Evolutionary conservation across 306 rosid species (phyloP), one percentile per base, ranked within the genome.

Genomic region (Sindora glabra): DNA sequence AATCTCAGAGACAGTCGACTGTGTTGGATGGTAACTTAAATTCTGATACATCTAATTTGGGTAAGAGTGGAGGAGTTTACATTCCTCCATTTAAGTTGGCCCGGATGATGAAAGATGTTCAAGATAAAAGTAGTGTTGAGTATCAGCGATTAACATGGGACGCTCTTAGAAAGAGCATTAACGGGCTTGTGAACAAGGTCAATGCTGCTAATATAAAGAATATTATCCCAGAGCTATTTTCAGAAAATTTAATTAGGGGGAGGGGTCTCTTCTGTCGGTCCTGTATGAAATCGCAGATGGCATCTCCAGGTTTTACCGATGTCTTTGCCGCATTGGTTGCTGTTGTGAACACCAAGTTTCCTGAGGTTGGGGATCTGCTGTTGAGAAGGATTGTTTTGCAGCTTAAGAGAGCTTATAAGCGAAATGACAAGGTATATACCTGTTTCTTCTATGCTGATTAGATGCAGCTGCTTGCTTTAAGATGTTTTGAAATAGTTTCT

Each of bases 71-170:
- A 3, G 98, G 98, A 22, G 95, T 86, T 76, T 92, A 88, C 52
- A 86, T 92, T 57, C 98, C 98, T 0, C 94, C 96, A 0, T 92
- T 88, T 76, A 92, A 86, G 86, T 56, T 92, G 81, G 98, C 98
- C 27, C 70, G 89, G 51, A 92, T 92, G 96, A 83, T 92, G 92
- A 81, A 83, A 54, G 90, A 92, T 65, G 96, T 88, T 11, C 58
- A 92, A 18, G 98, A 92, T 39, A 92, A 92, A 69, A 83, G 92
- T 58, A 88, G 98, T 34, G 48, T 72, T 8, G 90, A 92, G 50
- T 92, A 92, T 69, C 98, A 92, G 54, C 68, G 96, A 5, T 61
- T 92, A 67, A 92, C 96, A n/a, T 92, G 96, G 96, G 98, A 92
- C 74, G 95, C 96, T 37, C 79, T 92, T 15, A 79, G 98, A 29